Conservation (phyloP, 208 protist genomes). For the Leishmania lainsoni region DNA sequence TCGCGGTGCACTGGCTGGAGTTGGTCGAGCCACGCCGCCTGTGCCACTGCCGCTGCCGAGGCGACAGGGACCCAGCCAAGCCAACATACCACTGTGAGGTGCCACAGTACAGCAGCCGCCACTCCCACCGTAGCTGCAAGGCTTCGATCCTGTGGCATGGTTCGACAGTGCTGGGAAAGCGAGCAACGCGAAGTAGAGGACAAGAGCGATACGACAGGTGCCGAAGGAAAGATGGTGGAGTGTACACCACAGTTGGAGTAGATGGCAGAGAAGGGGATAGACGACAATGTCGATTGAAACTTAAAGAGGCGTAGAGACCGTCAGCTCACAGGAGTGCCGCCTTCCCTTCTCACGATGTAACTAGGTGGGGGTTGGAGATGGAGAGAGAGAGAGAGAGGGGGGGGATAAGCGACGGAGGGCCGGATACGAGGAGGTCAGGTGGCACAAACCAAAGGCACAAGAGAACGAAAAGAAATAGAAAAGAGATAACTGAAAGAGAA, state of each 20-base stretch:
- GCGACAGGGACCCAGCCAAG: not conserved
- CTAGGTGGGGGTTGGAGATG: not conserved
- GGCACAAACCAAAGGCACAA: not conserved
- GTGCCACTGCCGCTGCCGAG: not conserved
- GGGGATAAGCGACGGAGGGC: not conserved
- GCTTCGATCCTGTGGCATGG: not conserved
- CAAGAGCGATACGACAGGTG: not conserved
- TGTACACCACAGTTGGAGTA: not conserved
- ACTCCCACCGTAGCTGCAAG: not conserved
- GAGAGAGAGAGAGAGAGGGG: not conserved
- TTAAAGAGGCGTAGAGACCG: not conserved
- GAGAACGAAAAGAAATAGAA: not conserved
- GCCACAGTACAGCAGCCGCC: not conserved
- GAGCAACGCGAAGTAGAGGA: not conserved
- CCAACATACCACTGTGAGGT: not conserved
- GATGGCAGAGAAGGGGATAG: not conserved
- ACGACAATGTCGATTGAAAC: not conserved
- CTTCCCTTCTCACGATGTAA: not conserved
- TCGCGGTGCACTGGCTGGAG: not conserved
- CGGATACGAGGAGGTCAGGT: not conserved
- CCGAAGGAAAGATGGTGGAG: not conserved
- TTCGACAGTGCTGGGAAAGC: not conserved
- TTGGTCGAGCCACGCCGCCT: not conserved
- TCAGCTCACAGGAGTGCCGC: not conserved
- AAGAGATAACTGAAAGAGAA: not conserved